These are phyloP conservation scores for Irineochytrium annulatum DNA, from an alignment of 192 early-diverging fungal genomes.

Conservation along the genomic window DNA sequence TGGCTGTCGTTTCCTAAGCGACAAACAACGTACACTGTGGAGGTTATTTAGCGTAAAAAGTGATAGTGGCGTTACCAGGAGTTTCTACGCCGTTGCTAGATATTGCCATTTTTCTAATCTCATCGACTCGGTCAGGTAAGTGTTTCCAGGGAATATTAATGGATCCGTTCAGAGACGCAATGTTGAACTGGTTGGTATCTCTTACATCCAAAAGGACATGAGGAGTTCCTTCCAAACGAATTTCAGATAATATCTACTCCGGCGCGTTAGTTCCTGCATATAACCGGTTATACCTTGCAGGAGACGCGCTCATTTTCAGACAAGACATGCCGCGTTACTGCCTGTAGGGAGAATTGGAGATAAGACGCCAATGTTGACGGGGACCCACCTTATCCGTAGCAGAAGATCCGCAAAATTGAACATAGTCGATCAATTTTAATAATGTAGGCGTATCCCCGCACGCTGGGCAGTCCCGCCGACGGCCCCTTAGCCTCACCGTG, in stretches of 20 bases:
- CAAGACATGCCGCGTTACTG: slow-evolving; percentile 28
- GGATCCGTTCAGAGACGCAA: slow-evolving; percentile 69
- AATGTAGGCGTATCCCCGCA: slow-evolving; percentile 84
- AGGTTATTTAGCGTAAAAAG: not conserved
- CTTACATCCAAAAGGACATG: slow-evolving; percentile 90
- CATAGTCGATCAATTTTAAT: slow-evolving; percentile 83
- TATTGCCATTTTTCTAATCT: slow-evolving; percentile 21
- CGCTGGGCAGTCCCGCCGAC: slow-evolving; percentile 69
- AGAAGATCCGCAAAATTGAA: slow-evolving; percentile 80
- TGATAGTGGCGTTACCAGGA: slow-evolving; percentile 19
- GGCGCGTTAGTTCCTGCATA: slow-evolving; percentile 1
- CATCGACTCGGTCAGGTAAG: slow-evolving; percentile 16
- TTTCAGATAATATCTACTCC: not conserved
- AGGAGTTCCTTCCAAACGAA: slow-evolving; percentile 30
- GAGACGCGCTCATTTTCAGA: slow-evolving; percentile 43
- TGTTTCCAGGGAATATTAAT: slow-evolving; percentile 52
- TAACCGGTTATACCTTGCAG: slow-evolving; percentile 15
- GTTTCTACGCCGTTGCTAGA: not conserved
- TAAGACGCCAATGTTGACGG: not conserved
- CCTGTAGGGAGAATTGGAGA: not conserved
- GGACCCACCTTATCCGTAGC: slow-evolving; percentile 66
- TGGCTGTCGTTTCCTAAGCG: slow-evolving; percentile 88
- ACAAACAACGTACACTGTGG: slow-evolving; percentile 83
- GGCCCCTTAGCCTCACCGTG: slow-evolving; percentile 70
- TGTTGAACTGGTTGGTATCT: slow-evolving; percentile 76